Conservation (phyloP, 805 yeast genomes). For the Pichia pseudocactophila region DNA sequence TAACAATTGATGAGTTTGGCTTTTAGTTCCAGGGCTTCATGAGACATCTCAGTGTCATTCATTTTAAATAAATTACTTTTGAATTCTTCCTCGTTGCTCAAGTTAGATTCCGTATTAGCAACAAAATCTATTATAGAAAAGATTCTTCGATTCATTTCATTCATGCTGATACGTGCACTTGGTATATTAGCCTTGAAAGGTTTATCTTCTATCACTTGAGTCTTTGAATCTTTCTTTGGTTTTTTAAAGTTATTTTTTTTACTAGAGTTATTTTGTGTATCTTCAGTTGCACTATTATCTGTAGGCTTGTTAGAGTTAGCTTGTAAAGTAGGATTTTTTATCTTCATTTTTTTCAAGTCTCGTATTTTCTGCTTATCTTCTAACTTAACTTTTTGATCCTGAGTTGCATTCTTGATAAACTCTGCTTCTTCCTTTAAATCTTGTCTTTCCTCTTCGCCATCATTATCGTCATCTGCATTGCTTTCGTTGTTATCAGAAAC, state of each 20-base stretch:
- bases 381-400: neutral
- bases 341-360: slow-evolving; percentile 6
- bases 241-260: slow-evolving; percentile 5
- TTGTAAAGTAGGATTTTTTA: neutral
- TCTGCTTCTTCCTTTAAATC: neutral
- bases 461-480: slow-evolving; percentile 6
- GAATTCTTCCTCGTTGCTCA: slow-evolving; percentile 62
- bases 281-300: neutral
- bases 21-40: slow-evolving; percentile 28
- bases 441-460: slow-evolving; percentile 11
- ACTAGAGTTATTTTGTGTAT: neutral
- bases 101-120: slow-evolving; percentile 76
- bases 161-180: slow-evolving; percentile 59
- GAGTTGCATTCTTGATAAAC: neutral
- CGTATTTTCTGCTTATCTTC: slow-evolving; percentile 5
- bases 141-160: slow-evolving; percentile 81
- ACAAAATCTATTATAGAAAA: slow-evolving; percentile 88
- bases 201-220: slow-evolving; percentile 45
- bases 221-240: slow-evolving; percentile 23
- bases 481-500: slow-evolving; percentile 36
- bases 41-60: slow-evolving; percentile 18
- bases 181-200: slow-evolving; percentile 82
- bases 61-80: slow-evolving; percentile 29
- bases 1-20: slow-evolving; percentile 40
- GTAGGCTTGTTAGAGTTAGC: neutral